Base-by-base conservation (phyloP, 352 stramenopile species). In the Phytophthora boehmeriae region DNA sequence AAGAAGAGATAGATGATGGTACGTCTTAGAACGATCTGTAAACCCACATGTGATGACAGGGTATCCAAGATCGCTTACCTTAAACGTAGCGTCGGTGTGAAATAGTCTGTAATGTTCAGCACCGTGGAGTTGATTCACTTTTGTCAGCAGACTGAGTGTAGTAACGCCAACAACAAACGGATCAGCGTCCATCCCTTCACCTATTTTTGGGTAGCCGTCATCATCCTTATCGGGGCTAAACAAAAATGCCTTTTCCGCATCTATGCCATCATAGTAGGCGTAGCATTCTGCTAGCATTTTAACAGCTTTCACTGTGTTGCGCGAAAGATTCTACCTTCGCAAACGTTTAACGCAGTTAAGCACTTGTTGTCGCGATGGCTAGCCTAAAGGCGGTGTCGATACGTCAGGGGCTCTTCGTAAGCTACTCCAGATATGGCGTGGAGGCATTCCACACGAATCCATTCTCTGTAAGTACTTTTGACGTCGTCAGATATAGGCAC, bases 11-110 rank as follows among this genome's bases (percentile, higher is more conserved):
- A 32, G 22, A 6, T 54, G 14, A 3, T 61, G 43, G 17, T 54
- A 54, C 2, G 23, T 42, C 8, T 25, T 25, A 6, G 54, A 41
- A 10, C 34, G 8, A 30, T 61, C 54, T 1, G 30, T 49, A 20
- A 61, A 61, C 19, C 32, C 43, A 48, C 43, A 61, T 1, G 43
- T 54, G 22, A 42, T 53, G 10, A 54, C 30, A 2, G 34, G 54
- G 48, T 54, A 61, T 9, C 54, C 30, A 23, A 48, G 35, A 0
- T 61, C n/a, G 36, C 54, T 54, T 0, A 34, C n/a, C 27, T 61
- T 54, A n/a, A 61, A 61, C 0, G 54, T 61, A 8, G 54, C 34
- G 13, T 61, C 54, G 10, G 36, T 54, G 5, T 61, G 34, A 23
- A 62, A 54, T 0, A 46, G 30, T 6, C 4, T 53, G 27, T 28